A percentile compares a stretch with the other conserved stretches of the same genome.
Evolutionary conservation across 352 stramenopile species (phyloP).

Genomic region (Phytophthora quininea): DNA sequence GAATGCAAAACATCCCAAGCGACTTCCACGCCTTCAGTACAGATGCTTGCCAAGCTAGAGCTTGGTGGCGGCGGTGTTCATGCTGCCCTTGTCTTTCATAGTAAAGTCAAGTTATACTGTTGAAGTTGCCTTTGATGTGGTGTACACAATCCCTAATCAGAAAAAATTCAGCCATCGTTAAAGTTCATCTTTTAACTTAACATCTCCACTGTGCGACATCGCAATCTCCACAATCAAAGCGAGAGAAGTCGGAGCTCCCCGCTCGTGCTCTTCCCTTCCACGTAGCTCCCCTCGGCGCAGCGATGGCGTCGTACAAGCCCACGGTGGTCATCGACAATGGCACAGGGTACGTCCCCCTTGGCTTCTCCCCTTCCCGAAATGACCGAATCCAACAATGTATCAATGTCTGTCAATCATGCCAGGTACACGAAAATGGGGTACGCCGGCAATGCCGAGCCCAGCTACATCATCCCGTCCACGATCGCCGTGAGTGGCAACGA

Average conservation of each 20-base stretch:
- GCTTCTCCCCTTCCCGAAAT: neutral
- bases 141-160: too few species aligned
- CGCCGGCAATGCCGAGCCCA: slow-evolving; percentile 92
- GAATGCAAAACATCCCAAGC: too few species aligned
- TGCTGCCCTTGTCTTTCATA: too few species aligned
- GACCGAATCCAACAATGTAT: neutral
- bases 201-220: neutral
- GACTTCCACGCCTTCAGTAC: too few species aligned
- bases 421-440: slow-evolving; percentile 98
- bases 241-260: slow-evolving; percentile 7
- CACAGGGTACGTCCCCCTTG: slow-evolving; percentile 80
- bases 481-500: slow-evolving; percentile 82
- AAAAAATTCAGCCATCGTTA: too few species aligned
- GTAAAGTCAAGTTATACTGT: too few species aligned
- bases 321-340: slow-evolving; percentile 97
- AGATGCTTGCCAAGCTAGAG: too few species aligned
- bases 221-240: slow-evolving; percentile 34
- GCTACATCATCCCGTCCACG: slow-evolving; percentile 96
- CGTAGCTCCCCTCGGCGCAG: neutral
- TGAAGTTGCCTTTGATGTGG: too few species aligned
- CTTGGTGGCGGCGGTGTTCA: too few species aligned
- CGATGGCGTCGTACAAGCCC: slow-evolving; percentile 86
- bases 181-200: too few species aligned
- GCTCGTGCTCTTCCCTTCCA: neutral
- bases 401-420: slow-evolving; percentile 2